phyloP scores from a whole-genome alignment of 352 stramenopile genomes.

The Phytophthora brassicae region DNA sequence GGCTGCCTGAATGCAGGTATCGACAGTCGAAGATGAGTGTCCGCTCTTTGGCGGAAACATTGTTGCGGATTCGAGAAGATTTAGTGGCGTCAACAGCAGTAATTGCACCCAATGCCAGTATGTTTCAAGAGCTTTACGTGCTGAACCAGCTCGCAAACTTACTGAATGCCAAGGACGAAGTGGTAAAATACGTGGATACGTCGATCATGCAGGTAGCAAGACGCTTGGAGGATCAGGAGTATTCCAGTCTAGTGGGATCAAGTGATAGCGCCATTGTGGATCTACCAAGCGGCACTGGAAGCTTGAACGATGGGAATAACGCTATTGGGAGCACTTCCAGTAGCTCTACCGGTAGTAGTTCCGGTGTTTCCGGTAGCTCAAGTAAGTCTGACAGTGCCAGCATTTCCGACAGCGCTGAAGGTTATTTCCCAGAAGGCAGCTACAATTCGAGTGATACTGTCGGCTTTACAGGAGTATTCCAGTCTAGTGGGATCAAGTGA shows the following conservation, averaged over 20 bases:
- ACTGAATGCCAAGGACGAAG: slow-evolving; percentile 7
- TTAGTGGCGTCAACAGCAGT: not conserved
- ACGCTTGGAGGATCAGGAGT: slow-evolving; percentile 14
- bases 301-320: no score
- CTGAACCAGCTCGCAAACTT: slow-evolving; percentile 30
- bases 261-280: no score
- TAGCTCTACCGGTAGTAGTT: no score
- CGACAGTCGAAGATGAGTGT: slow-evolving; percentile 32
- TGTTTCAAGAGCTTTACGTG: slow-evolving; percentile 32
- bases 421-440: slow-evolving; percentile 12
- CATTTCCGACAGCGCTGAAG: slow-evolving; percentile 13
- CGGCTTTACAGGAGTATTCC: slow-evolving; percentile 30
- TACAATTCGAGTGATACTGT: slow-evolving; percentile 24
- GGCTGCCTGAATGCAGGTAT: slow-evolving; percentile 37
- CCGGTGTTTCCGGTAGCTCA: no score
- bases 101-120: slow-evolving; percentile 25
- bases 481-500: no score
- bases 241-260: slow-evolving; percentile 17
- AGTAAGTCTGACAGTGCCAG: not conserved
- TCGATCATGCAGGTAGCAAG: slow-evolving; percentile 16
- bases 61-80: slow-evolving; percentile 32
- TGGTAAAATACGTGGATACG: slow-evolving; percentile 6
- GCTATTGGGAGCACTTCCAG: no score
- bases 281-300: no score
- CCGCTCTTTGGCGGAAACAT: slow-evolving; percentile 34